Base-by-base conservation (phyloP, 2,329 filamentous ascomycete genomes). In the Drechslerella coelobrocha region DNA sequence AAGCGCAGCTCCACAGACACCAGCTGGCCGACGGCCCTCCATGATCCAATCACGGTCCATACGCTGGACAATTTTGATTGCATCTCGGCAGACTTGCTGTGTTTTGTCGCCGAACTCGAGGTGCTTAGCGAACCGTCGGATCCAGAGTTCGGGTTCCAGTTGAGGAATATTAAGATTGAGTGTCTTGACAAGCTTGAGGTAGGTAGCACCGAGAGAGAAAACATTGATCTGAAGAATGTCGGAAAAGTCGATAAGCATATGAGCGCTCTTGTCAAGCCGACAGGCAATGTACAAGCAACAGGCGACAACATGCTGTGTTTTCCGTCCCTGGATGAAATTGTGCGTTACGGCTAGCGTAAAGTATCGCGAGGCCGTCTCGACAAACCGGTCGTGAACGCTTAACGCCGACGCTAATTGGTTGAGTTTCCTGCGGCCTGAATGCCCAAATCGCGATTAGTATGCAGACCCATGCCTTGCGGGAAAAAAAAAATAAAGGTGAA, bases 21-120 rank as follows among this genome's bases (percentile, higher is more conserved):
- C 94, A 5, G 93, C 93, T 14, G 94, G 94, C 41, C 94, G 88
- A 76, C 94, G 89, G 75, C 94, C 94, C 78, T 92, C 91, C 50
- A 92, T 89, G 86, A 99, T 97, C 92, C 94, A 97, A 80, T 99
- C 94, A 59, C 91, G 84, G 74, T 91, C 92, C 94, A 99, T 97
- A 72, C 94, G 88, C 78, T 89, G 88, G 61, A 96, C 88, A 56
- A 99, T 89, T 60, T 89, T 87, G 61, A 92, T 88, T 5, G 94
- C 94, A 76, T 97, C 92, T 74, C 90, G 86, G 43, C 92, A 92
- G 12, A 99, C 92, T 74, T 89, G 89, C 77, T 89, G 88, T 14
- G 89, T 92, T 73, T 89, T 85, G 37, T 88, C 83, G 57, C 88
- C 90, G 76, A 99, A 99, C 77, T 99, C 93, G 55, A 99, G 88